These are phyloP conservation scores for Aspergillus hancockii DNA, from an alignment of 495 filamentous ascomycete species.

Conservation along the genomic window DNA sequence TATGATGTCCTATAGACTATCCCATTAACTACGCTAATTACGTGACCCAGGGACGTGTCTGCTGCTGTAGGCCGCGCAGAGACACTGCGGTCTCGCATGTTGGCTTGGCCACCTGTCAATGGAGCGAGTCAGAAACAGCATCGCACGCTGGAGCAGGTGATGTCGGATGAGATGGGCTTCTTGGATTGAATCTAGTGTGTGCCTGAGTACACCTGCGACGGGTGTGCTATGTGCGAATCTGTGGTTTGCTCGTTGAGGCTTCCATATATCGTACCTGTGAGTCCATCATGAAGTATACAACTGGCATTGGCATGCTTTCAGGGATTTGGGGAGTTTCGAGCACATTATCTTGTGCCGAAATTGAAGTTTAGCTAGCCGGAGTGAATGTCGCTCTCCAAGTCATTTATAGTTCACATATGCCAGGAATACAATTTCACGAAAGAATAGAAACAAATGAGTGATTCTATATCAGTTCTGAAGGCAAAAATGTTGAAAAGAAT, in stretches of 20 bases:
- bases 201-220: background rate
- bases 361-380: background rate
- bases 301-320: background rate
- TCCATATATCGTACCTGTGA: background rate
- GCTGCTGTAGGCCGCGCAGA: slow-evolving; percentile 46
- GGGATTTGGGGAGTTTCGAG: background rate
- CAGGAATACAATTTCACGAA: background rate
- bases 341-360: background rate
- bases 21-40: slow-evolving; percentile 10
- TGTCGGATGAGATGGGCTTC: slow-evolving; percentile 60
- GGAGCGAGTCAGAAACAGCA: slow-evolving; percentile 36
- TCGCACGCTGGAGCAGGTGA: slow-evolving; percentile 46
- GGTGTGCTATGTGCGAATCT: too few species aligned
- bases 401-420: background rate
- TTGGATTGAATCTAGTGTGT: slow-evolving; percentile 41
- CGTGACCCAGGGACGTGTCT: slow-evolving; percentile 40
- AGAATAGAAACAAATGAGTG: background rate
- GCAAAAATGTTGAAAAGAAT: background rate
- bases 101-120: slow-evolving; percentile 51
- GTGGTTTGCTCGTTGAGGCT: too few species aligned
- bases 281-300: background rate
- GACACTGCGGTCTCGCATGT: slow-evolving; percentile 35
- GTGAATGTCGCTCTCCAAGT: background rate
- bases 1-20: slow-evolving; percentile 6
- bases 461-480: too few species aligned